Base-by-base conservation (phyloP, 1,139 yeast genomes). In the Nakaseomyces uthaithaninus region DNA sequence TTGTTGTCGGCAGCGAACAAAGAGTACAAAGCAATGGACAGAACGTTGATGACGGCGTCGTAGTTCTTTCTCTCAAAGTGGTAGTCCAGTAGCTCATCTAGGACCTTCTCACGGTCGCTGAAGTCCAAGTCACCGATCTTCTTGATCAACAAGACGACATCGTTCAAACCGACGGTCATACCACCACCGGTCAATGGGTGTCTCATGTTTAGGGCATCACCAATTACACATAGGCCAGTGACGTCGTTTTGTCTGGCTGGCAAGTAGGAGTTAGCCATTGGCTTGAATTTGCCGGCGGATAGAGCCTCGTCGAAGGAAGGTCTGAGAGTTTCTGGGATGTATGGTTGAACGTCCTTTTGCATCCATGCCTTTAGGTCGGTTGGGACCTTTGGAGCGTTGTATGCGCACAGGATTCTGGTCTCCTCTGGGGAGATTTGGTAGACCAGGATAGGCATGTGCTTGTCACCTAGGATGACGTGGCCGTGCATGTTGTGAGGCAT, bases 131-230 rank as follows among this genome's bases (percentile, higher is more conserved):
- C 77, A 28, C 63, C 60, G 25, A 60, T 57, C 45, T 38, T 67
- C 51, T 39, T 69, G 59, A 37, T 81, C 76, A 52, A 83, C 66
- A 45, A 82, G 60, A 14, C 86, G 4, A 89, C 91, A 59, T 91
- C 99, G 57, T 79, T 83, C 46, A 93, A 69, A 0, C 96, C 97
- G 34, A 91, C 98, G 9, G 97, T 89, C 99, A 91, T 91, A 45
- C 99, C 99, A 45, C 98, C 98, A 36, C 99, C 99, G 1, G 98
- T 91, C 48, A 91, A 72, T 15, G 99, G 99, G 62, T 91, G 99
- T 59, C 99, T 75, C 96, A 91, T 91, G 62, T 91, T 91, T 55
- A 89, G 71, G 2, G 98, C 86, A 60, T 91, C 99, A 31, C 99
- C 99, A 36, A 91, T 61, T 52, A 91, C 71, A 33, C 91, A 69